Percentiles rank a stretch among this genome's conserved stretches.
These are phyloP conservation scores for Chlorokybus atmophyticus DNA, from an alignment of 139 green algal species.

Conservation along the genomic window DNA sequence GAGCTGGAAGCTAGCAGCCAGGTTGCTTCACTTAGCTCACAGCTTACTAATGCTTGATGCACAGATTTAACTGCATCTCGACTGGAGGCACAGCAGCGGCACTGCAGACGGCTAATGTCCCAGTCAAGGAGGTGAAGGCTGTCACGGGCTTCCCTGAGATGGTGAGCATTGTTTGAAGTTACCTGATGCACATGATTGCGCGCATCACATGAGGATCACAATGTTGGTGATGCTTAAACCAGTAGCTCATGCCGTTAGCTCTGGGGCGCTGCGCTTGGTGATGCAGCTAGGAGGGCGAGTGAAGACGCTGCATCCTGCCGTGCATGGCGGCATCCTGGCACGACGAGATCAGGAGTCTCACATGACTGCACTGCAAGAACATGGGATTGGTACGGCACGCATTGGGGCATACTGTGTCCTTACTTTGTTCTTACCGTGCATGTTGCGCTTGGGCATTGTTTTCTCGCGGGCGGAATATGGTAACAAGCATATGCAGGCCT, in stretches of 20 bases:
- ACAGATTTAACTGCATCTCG: conserved; percentile 56
- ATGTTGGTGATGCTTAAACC: no score
- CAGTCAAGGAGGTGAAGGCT: conserved; percentile 62
- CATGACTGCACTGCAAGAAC: conserved; percentile 66
- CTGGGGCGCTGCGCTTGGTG: no score
- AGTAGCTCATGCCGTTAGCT: no score
- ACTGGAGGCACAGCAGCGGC: conserved; percentile 81
- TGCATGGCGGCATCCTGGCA: conserved; percentile 95
- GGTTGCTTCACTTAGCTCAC: not conserved
- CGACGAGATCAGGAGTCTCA: conserved; percentile 60
- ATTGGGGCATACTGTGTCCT: no score
- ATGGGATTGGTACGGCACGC: conserved; percentile 69
- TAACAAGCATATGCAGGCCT: no score
- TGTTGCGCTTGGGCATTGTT: not conserved
- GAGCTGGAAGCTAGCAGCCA: not conserved
- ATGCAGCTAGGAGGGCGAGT: conserved; percentile 60
- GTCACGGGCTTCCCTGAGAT: conserved; percentile 95
- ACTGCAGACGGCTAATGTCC: conserved; percentile 60
- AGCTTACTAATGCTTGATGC: no score
- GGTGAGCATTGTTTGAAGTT: no score
- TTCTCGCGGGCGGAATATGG: no score
- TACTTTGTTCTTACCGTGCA: conserved; percentile 1
- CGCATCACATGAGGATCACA: no score
- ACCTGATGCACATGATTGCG: no score
- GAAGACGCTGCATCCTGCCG: conserved; percentile 93